Evolutionary conservation across 768 basidiomycete species (phyloP), one percentile per base, ranked within the genome.

Genomic region (Amanita subjunquillea): DNA sequence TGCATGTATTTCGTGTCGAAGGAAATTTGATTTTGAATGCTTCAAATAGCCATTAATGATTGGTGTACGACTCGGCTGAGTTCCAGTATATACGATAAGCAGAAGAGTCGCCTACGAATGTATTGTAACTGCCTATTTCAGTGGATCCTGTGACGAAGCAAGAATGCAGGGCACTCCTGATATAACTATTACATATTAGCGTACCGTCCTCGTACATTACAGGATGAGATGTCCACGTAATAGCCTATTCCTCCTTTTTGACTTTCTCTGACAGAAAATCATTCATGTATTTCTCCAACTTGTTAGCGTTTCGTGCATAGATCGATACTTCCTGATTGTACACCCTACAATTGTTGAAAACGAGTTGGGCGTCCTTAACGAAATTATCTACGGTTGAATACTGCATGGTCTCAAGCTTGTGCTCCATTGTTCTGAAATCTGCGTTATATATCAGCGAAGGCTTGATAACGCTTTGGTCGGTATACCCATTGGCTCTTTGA

Each of bases 401-500:
- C 61, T 87, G 81, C 63, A 87, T 87, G n/a, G 75, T 80, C 34
- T 91, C 85, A n/a, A 98, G 78, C 67, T 92, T 98, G 63, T 84
- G 75, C 58, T 85, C 80, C 80, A 98, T 95, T 2, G 89, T 92
- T 51, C 72, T 69, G 59, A 97, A 79, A 66, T 97, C 92, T 96
- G 51, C n/a, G 12, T n/a, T 23, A 29, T 13, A 17, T 27, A 9
- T 44, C 20, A 41, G 9, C 44, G 25, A 17, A 15, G 36, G 40
- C 22, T n/a, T 20, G 15, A 25, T 6, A 15, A 7, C 25, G 37
- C 10, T 6, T n/a, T 36, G 36, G 38, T 22, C 50, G 25, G 73
- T 82, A 54, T 58, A 92, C 92, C 93, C 94, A 98, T 98, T 2
- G 96, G 96, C 53, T 82, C 70, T 59, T 82, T 84, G 63, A 98